Base-by-base conservation (phyloP, 495 filamentous ascomycete genomes). In the Niebla homalea region DNA sequence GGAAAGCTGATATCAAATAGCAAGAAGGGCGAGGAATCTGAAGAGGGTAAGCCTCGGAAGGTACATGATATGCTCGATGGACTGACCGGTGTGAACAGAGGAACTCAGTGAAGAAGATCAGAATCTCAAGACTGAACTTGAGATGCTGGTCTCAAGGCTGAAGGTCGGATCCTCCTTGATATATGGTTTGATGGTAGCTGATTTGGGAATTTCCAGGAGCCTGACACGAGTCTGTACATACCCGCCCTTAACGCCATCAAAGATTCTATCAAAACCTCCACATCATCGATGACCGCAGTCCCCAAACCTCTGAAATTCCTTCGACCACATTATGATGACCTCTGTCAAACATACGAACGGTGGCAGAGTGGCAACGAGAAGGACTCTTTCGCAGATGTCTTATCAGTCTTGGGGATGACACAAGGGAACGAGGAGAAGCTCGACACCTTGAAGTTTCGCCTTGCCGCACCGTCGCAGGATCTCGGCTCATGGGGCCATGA, bases 401-500 rank as follows among this genome's bases (percentile, higher is more conserved):
- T 99, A 15, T 97, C 92, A 5, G 90, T 99, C 19, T 84, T 99
- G 48, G 92, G 92, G 54, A 99, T 99, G 92, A 99, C 93, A 36
- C 95, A 89, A 66, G 92, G 90, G 46, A 92, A 97, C 57, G 93
- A 97, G 66, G 84, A 93, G 60, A 84, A 89, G 62, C 76, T 92
- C 58, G 93, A 97, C 65, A 93, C 90, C 35, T 76, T 99, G 53
- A 97, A 93, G 67, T 99, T 90, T 69, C 80, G 92, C 56, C 75
- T 99, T 16, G 76, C 94, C 29, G 81, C 89, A 22, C 89, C 89
- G 39, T 87, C 88, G 14, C 74, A 87, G 58, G 92, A 99, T 64
- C 85, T 96, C 61, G 87, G 84, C 37, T 93, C 89, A 11, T 99
- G 92, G 92, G 92, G 92, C 47, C 92, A 99, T 67, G 92, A 99